phyloP scores from a whole-genome alignment of 495 filamentous ascomycete genomes.

The Neurospora sp. region DNA sequence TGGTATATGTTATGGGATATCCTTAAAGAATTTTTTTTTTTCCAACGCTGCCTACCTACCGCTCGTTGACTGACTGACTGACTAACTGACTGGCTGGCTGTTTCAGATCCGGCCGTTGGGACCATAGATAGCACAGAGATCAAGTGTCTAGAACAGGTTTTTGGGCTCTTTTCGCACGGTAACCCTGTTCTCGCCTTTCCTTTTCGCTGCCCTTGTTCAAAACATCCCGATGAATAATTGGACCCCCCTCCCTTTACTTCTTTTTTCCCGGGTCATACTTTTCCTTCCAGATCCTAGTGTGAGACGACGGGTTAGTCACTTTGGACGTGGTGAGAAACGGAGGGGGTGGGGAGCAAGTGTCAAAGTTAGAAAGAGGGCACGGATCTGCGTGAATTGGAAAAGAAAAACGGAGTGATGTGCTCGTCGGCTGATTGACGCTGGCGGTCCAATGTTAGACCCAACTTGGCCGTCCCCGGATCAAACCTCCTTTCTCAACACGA shows the following conservation, averaged over 20 bases:
- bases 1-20: not conserved
- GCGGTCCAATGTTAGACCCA: not conserved
- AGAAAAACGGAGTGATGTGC: not conserved
- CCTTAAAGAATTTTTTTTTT: too few relatives aligned
- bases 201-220: not conserved
- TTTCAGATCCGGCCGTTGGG: not conserved
- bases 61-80: not conserved
- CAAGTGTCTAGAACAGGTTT: not conserved
- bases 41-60: not conserved
- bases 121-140: not conserved
- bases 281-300: constrained; percentile 85
- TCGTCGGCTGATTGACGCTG: not conserved
- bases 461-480: not conserved
- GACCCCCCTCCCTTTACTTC: constrained; percentile 9
- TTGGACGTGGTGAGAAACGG: not conserved
- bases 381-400: not conserved
- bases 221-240: not conserved
- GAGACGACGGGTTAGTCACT: not conserved
- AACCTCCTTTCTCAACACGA: not conserved
- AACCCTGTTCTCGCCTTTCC: not conserved
- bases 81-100: not conserved
- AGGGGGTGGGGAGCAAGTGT: not conserved
- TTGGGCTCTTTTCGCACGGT: not conserved
- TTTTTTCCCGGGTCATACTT: constrained; percentile 69
- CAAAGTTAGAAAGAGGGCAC: not conserved